A percentile compares a stretch with the other conserved stretches of the same genome.
phyloP scores from a whole-genome alignment of 768 basidiomycete genomes.

The Brasilioporus rufonigricans region DNA sequence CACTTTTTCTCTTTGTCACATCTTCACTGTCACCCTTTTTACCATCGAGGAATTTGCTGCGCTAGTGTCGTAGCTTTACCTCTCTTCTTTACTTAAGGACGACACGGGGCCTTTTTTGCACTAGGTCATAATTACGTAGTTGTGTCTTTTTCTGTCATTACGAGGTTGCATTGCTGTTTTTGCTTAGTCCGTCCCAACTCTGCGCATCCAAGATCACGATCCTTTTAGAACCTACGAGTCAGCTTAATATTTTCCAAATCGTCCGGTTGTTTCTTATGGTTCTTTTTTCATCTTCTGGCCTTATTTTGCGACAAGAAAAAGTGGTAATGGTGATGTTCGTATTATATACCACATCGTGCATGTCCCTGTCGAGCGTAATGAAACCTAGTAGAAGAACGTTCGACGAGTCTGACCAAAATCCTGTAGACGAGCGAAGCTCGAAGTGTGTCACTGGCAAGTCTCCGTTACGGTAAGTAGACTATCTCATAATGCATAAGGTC shows the following conservation, averaged over 20 bases:
- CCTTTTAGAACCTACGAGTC: conserved; percentile 20
- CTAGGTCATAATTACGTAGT: conserved; percentile 27
- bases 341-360: too few species aligned
- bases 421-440: too few species aligned
- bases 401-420: too few species aligned
- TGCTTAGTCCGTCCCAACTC: conserved; percentile 11
- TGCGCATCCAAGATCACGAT: conserved; percentile 25
- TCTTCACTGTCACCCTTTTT: conserved; percentile 1
- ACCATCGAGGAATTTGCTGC: conserved; percentile 18
- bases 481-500: too few species aligned
- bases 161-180: conserved; percentile 32
- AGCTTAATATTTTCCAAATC: conserved; percentile 27
- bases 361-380: too few species aligned
- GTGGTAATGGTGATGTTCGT: too few species aligned
- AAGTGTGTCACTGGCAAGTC: too few species aligned
- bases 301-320: too few species aligned
- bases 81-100: conserved; percentile 23
- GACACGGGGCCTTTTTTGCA: conserved; percentile 24
- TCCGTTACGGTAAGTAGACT: too few species aligned
- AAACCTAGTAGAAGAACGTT: too few species aligned
- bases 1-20: conserved; percentile 15
- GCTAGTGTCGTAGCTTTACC: conserved; percentile 22
- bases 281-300: too few species aligned
- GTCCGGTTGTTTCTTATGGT: too few species aligned
- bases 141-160: conserved; percentile 25